phyloP scores from a whole-genome alignment of 768 basidiomycete species.

The Lactarius hengduanensis region DNA sequence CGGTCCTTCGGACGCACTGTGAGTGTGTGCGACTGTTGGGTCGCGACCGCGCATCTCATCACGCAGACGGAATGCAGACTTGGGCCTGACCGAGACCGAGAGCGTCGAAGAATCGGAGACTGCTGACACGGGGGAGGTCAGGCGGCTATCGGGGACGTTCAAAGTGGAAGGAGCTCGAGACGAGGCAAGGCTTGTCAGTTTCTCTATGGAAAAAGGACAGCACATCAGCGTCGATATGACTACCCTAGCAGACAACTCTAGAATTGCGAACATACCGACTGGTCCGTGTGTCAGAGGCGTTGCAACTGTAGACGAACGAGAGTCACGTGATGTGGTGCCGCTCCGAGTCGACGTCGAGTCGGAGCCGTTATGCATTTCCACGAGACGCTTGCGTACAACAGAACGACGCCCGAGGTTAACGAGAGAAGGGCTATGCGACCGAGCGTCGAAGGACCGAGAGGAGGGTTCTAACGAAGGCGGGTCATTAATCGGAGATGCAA shows the following conservation, averaged over 20 bases:
- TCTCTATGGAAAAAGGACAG: not conserved
- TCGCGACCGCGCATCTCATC: constrained; percentile 26
- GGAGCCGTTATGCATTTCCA: constrained; percentile 47
- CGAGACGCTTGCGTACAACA: constrained; percentile 64
- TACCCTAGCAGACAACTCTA: not conserved
- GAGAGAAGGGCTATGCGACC: constrained; percentile 56
- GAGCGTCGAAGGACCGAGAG: constrained; percentile 34
- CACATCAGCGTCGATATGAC: not conserved
- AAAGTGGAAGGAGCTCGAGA: constrained; percentile 8
- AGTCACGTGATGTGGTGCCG: not conserved
- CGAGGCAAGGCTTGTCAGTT: not conserved
- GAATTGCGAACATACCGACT: not conserved
- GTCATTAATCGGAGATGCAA: not conserved
- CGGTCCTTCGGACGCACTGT: not conserved
- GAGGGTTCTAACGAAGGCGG: constrained; percentile 13
- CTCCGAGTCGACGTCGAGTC: not conserved
- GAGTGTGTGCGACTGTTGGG: not conserved
- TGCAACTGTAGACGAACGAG: not conserved
- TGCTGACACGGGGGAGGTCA: constrained; percentile 23
- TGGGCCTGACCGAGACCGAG: constrained; percentile 16
- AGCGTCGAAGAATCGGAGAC: constrained; percentile 9
- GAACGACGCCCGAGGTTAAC: constrained; percentile 58
- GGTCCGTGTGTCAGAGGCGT: not conserved
- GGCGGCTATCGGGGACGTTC: constrained; percentile 2
- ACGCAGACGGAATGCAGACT: constrained; percentile 28